Evolutionary conservation across 257 asterid species (phyloP), one percentile per base, ranked within the genome.

Genomic region (Buddleja alternifolia): DNA sequence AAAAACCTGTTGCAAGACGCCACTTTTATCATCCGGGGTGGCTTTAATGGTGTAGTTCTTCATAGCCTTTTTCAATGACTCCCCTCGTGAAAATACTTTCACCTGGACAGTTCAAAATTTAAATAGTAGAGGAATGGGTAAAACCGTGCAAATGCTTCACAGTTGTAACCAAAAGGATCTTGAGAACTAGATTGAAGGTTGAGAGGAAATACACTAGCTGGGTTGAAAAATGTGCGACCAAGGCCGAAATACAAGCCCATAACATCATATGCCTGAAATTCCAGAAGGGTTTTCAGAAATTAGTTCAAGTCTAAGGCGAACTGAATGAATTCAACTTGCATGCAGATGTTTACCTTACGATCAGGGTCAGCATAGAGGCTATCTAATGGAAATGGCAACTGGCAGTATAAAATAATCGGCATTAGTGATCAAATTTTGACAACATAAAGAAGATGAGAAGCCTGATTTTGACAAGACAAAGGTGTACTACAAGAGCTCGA

Each of bases 351-450:
- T 69, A 90, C 98, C 95, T 82, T 78, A 29, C 90, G 97, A 10
- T 86, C 87, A 2, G 97, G 97, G 68, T 92, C 98, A 12, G 90
- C 88, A 51, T 86, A 92, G 29, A 92, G 94, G 82, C 84, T 81
- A 78, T 92, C 98, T 83, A 80, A 10, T 1, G 98, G 97, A 71
- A 92, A 88, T 20, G 96, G 97, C 63, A 92, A 75, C 98, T 92
- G 84, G 67, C 10, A 50, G 59, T 10, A 69, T 51, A 80, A 23
- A 62, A 44, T 25, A 59, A 57, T 57, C 4, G 7, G 60, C 15
- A 56, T 64, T 63, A 74, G 67, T 7, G n/a, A 16, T 36, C 32
- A 16, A 60, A 8, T 20, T 51, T 42, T 21, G 52, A 29, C 65
- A 40, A 55, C 8, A 53, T 29, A 29, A 2, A 52, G 19, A 39